Evolutionary conservation across 2,329 filamentous ascomycete species (phyloP).

Genomic region (Colletotrichum gloeosporioides): DNA sequence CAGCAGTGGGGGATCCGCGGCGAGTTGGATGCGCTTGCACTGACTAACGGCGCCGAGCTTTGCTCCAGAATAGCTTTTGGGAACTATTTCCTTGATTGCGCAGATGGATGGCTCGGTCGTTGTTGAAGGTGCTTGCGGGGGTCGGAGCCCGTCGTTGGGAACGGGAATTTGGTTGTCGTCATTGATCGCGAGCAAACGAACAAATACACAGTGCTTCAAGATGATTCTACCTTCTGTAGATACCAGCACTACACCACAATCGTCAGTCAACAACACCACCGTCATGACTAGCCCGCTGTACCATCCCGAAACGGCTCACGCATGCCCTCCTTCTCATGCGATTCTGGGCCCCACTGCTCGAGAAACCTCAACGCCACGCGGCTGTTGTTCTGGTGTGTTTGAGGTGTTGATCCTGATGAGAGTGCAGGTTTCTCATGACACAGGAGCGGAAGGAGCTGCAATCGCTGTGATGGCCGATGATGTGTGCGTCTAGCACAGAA

Average conservation of each 20-base stretch:
- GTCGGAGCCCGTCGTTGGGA: not conserved
- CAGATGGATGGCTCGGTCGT: not conserved
- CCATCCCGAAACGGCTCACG: not conserved
- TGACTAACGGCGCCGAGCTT: not conserved
- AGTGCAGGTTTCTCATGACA: not conserved
- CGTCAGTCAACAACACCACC: fast-evolving
- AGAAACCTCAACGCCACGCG: not conserved
- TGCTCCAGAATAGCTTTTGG: not conserved
- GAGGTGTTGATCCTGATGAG: not conserved
- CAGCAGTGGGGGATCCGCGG: not conserved
- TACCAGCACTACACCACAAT: not conserved
- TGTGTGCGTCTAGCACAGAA: not conserved
- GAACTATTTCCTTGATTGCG: not conserved
- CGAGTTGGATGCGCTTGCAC: not conserved
- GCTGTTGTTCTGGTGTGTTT: not conserved
- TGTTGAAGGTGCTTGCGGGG: not conserved
- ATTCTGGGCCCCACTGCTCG: not conserved
- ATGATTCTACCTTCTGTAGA: not conserved
- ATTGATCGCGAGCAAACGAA: not conserved
- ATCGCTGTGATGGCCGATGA: not conserved
- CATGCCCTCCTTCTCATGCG: not conserved
- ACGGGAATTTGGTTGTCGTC: not conserved
- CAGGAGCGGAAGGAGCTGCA: not conserved
- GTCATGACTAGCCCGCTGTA: not conserved
- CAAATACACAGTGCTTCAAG: not conserved